phyloP scores from a whole-genome alignment of 305 asterid species.

The Withania somnifera region DNA sequence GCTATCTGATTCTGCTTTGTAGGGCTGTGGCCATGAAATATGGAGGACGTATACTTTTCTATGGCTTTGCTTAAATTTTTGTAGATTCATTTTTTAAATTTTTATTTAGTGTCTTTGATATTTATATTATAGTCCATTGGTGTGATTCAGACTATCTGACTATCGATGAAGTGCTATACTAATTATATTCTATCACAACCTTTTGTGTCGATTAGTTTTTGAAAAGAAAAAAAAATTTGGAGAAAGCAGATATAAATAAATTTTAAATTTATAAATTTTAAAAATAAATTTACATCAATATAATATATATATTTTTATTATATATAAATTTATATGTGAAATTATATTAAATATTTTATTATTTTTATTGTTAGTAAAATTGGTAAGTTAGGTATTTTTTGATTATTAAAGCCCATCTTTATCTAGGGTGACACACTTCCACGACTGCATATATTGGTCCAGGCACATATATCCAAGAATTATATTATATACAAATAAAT shows the following conservation, averaged over 20 bases:
- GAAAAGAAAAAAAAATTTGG: no score
- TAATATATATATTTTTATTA: no score
- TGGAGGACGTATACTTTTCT: background rate
- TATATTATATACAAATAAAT: background rate
- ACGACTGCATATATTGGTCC: background rate
- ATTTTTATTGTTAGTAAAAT: no score
- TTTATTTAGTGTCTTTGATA: background rate
- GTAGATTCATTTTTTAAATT: background rate
- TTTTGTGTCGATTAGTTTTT: background rate
- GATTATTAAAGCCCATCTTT: background rate
- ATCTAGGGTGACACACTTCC: constrained; percentile 2
- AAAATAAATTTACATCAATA: no score
- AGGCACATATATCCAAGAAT: background rate
- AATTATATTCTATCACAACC: background rate
- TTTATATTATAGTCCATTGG: no score
- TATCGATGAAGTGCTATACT: no score
- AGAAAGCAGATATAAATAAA: background rate
- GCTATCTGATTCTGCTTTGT: background rate
- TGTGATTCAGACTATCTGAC: no score
- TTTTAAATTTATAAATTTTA: background rate
- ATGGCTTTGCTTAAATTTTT: background rate
- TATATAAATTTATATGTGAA: no score
- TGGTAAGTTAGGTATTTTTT: background rate
- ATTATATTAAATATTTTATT: no score
- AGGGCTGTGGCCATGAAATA: background rate